These are phyloP conservation scores for Cordia subcordata DNA, from an alignment of 257 asterid genomes.

Conservation along the genomic window DNA sequence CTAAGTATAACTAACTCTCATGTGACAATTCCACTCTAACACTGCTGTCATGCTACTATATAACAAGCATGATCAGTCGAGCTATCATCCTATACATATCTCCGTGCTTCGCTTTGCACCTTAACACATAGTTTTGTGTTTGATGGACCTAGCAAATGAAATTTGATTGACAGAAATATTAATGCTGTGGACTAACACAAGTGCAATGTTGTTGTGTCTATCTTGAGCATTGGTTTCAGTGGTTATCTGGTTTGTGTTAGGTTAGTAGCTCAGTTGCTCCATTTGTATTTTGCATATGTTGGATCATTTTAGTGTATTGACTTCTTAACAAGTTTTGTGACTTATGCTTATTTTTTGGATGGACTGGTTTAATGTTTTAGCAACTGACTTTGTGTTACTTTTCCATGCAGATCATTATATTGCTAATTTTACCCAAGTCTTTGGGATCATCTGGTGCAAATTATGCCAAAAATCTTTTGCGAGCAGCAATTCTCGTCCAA, in stretches of 20 bases:
- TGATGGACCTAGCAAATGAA: too few relatives aligned
- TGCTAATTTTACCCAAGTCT: constrained; percentile 46
- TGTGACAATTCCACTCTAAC: too few relatives aligned
- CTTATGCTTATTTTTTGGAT: background rate
- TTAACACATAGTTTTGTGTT: too few relatives aligned
- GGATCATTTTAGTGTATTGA: background rate
- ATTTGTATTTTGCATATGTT: background rate
- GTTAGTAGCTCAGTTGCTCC: background rate
- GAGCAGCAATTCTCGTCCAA: constrained; percentile 62
- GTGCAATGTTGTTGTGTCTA: too few relatives aligned
- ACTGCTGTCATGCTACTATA: too few relatives aligned
- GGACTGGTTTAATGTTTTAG: background rate
- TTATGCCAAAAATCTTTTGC: constrained; percentile 54
- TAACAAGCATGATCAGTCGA: too few relatives aligned
- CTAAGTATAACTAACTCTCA: too few relatives aligned
- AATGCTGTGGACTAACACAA: too few relatives aligned
- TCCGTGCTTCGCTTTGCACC: too few relatives aligned
- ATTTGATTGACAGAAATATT: too few relatives aligned
- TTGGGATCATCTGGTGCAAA: constrained; percentile 57
- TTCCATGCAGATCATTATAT: constrained; percentile 52
- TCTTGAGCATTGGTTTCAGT: too few relatives aligned
- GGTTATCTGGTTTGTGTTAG: background rate
- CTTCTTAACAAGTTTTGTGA: background rate
- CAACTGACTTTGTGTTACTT: constrained; percentile 13
- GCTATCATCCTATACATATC: too few relatives aligned